Percentiles rank a stretch among this genome's conserved stretches.
Conservation (phyloP, 2,329 filamentous ascomycete genomes). For the Beauveria varroae region DNA sequence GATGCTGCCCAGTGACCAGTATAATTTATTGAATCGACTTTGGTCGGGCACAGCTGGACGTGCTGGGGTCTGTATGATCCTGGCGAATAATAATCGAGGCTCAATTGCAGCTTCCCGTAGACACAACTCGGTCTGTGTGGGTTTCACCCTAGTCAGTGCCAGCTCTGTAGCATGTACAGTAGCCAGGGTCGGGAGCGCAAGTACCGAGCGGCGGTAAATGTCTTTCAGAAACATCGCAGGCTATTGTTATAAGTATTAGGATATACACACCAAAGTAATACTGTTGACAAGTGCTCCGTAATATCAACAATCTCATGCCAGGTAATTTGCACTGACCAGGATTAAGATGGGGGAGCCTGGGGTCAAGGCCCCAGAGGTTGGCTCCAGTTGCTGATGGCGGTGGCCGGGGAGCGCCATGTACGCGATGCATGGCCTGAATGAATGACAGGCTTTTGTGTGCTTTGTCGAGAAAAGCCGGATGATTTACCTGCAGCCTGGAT, state of each 20-base stretch:
- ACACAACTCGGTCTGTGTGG: conserved; percentile 1
- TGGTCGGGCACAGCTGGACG: conserved; percentile 1
- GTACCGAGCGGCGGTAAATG: neutral
- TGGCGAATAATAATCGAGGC: conserved; percentile 7
- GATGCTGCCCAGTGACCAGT: neutral
- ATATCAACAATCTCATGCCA: conserved; percentile 1
- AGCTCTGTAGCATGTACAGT: conserved; percentile 7
- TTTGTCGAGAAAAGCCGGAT: neutral
- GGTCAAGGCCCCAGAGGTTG: conserved; percentile 1
- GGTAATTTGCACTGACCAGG: conserved; percentile 5
- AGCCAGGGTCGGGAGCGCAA: neutral
- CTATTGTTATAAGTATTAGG: neutral
- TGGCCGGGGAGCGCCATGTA: neutral
- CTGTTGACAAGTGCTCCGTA: conserved; percentile 2
- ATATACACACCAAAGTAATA: conserved; percentile 1
- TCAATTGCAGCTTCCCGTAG: conserved; percentile 2
- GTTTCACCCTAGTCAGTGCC: conserved; percentile 3
- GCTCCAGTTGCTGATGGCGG: neutral
- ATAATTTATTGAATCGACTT: neutral
- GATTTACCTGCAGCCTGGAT: neutral
- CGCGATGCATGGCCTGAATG: neutral
- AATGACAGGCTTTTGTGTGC: neutral
- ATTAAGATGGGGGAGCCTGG: conserved; percentile 1
- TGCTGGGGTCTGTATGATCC: conserved; percentile 1
- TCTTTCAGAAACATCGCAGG: neutral